Percentiles rank a stretch among this genome's conserved stretches.
phyloP scores from a whole-genome alignment of 345 rosid genomes.

The Salix viminalis region DNA sequence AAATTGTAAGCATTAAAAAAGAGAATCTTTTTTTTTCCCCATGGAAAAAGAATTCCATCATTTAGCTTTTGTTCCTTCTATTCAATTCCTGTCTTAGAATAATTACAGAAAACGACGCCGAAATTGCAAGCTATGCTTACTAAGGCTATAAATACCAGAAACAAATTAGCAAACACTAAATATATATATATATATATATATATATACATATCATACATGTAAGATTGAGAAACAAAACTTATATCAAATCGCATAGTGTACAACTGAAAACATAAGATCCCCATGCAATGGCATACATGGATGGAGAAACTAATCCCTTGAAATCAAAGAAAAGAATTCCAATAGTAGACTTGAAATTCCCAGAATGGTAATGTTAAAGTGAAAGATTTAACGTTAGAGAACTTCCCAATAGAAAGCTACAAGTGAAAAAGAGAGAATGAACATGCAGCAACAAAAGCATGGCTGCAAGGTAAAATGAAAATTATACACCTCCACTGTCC shows the following conservation, averaged over 20 bases:
- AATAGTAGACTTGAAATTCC: not conserved
- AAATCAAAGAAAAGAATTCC: not conserved
- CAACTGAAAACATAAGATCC: not conserved
- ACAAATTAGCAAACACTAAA: not conserved
- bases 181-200: too few relatives aligned
- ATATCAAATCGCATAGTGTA: not conserved
- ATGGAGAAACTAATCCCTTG: not conserved
- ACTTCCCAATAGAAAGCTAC: not conserved
- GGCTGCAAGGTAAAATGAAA: not conserved
- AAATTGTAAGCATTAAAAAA: too few relatives aligned
- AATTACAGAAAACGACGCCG: not conserved
- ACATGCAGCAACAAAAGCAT: not conserved
- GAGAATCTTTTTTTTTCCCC: too few relatives aligned
- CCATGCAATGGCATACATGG: too few relatives aligned
- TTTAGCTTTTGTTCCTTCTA: not conserved
- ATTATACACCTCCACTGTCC: conserved; percentile 6
- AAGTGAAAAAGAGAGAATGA: conserved; percentile 1
- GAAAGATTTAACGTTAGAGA: not conserved
- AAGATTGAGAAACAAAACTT: not conserved
- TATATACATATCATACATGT: too few relatives aligned
- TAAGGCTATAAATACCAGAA: not conserved
- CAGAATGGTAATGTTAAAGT: not conserved
- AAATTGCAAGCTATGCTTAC: not conserved
- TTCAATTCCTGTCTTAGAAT: not conserved
- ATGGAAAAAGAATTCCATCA: not conserved